phyloP scores from a whole-genome alignment of 2,329 filamentous ascomycete species.

The Arachnopeziza araneosa region DNA sequence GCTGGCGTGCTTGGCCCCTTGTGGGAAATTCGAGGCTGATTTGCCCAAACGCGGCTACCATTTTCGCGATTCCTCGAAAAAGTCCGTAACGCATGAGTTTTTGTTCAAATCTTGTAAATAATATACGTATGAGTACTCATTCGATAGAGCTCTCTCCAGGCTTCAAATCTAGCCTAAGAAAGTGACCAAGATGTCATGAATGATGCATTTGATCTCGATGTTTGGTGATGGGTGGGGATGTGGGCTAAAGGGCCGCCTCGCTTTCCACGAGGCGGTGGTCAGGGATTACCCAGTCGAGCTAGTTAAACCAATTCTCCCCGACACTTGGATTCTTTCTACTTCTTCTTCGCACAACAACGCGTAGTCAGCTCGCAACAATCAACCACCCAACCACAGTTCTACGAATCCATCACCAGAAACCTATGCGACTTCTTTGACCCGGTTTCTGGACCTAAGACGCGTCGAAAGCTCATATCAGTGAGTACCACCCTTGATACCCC shows the following conservation, averaged over 20 bases:
- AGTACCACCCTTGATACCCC: constrained; percentile 20
- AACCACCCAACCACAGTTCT: constrained; percentile 22
- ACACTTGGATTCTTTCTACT: constrained; percentile 29
- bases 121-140: constrained; percentile 30
- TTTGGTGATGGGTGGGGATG: background rate
- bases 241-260: background rate
- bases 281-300: background rate
- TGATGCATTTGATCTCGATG: constrained; percentile 2
- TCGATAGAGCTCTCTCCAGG: constrained; percentile 36
- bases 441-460: constrained; percentile 22
- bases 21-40: background rate
- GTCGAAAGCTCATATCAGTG: constrained; percentile 25
- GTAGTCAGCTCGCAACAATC: constrained; percentile 17
- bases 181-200: constrained; percentile 36
- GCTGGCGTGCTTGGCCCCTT: background rate
- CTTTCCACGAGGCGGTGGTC: background rate
- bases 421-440: constrained; percentile 20
- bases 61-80: background rate
- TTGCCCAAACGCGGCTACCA: constrained; percentile 2
- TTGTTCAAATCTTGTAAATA: constrained; percentile 11
- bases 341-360: constrained; percentile 24
- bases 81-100: background rate
- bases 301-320: constrained; percentile 29
- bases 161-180: constrained; percentile 65
- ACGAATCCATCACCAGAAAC: constrained; percentile 29